phyloP scores from a whole-genome alignment of 163 green algal species.

The Smithsoniella earleae region DNA sequence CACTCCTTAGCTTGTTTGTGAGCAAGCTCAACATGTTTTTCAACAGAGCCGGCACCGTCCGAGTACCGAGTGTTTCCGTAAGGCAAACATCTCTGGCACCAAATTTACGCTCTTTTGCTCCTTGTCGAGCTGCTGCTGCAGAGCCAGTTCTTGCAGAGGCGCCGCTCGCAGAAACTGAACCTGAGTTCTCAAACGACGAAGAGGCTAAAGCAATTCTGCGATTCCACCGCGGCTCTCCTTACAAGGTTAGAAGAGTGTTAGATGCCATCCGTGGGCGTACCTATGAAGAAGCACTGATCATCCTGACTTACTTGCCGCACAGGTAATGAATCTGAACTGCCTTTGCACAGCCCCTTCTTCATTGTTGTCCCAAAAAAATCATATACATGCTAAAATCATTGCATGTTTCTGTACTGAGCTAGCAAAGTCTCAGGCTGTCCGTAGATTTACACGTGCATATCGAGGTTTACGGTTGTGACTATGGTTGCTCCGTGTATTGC shows the following conservation, averaged over 20 bases:
- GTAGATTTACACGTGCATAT: no score
- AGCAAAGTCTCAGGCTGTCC: no score
- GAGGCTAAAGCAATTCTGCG: constrained; percentile 41
- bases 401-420: no score
- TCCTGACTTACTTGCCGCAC: constrained; percentile 92
- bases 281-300: constrained; percentile 88
- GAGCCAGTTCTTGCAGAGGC: constrained; percentile 30
- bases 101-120: neutral
- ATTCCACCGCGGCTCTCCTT: constrained; percentile 48
- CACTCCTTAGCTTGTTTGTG: no score
- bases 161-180: neutral
- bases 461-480: no score
- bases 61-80: neutral
- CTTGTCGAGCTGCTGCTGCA: neutral
- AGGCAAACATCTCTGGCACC: no score
- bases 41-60: neutral
- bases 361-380: no score
- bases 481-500: no score
- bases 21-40: neutral
- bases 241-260: constrained; percentile 78
- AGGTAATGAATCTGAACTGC: constrained; percentile 22
- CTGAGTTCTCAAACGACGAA: constrained; percentile 31
- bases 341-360: neutral
- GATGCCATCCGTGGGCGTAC: constrained; percentile 77
- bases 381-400: no score